Evolutionary conservation across 1,284 basidiomycete species (phyloP).

Genomic region (Rhodofomes roseus): DNA sequence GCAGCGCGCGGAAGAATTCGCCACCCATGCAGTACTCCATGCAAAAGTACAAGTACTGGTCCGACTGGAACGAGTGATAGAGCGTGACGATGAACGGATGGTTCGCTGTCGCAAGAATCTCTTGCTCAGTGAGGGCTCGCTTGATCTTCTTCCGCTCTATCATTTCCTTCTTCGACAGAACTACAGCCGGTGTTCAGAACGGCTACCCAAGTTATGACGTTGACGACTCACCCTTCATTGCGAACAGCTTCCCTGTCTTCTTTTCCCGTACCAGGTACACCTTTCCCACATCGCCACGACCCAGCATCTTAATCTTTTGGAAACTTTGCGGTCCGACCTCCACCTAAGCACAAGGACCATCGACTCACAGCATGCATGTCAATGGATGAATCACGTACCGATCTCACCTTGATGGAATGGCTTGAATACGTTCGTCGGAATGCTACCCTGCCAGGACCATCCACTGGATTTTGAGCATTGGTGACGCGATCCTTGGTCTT

Average conservation of each 20-base stretch:
- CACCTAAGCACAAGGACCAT: constrained; percentile 45
- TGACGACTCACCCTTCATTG: constrained; percentile 84
- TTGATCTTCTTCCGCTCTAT: constrained; percentile 98
- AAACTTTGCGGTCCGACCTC: constrained; percentile 91
- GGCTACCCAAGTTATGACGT: constrained; percentile 1
- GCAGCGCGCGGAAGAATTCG: constrained; percentile 97
- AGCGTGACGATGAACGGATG: constrained; percentile 98
- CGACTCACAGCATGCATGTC: constrained; percentile 2
- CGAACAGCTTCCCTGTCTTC: constrained; percentile 89
- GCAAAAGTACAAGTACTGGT: constrained; percentile 94
- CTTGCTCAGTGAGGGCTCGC: constrained; percentile 93
- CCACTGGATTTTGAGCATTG: constrained; percentile 33
- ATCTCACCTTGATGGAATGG: constrained; percentile 94
- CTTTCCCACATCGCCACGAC: constrained; percentile 94
- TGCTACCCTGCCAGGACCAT: constrained; percentile 59
- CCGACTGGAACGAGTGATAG: constrained; percentile 97
- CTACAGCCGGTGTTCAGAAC: constrained; percentile 37
- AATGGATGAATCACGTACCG: constrained; percentile 47
- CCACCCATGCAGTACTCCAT: constrained; percentile 99
- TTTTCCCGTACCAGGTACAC: constrained; percentile 96
- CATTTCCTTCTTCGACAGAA: constrained; percentile 97
- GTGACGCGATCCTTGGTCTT: constrained; percentile 42
- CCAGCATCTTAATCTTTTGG: constrained; percentile 91
- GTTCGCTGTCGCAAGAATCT: constrained; percentile 93
- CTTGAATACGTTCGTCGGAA: constrained; percentile 96